A percentile compares a stretch with the other conserved stretches of the same genome.
These are phyloP conservation scores for Musa troglodytarum DNA, from an alignment of 176 grass and related monocot genomes.

Conservation along the genomic window DNA sequence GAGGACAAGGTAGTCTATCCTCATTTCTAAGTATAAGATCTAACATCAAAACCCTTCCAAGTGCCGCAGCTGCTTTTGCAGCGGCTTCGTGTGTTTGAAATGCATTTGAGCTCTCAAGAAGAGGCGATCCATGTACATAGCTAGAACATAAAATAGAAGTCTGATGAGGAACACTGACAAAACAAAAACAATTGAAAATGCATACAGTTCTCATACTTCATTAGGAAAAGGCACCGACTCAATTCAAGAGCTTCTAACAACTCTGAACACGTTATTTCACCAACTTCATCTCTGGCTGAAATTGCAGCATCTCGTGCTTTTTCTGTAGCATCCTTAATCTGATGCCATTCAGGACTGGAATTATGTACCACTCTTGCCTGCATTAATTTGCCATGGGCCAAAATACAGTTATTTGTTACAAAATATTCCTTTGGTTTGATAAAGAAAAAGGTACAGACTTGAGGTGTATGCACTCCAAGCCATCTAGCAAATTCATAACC, in stretches of 20 bases:
- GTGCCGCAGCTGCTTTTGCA: slow-evolving; percentile 41
- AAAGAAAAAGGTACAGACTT: slow-evolving; percentile 34
- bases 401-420: neutral
- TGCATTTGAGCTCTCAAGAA: slow-evolving; percentile 75
- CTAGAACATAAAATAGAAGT: slow-evolving; percentile 37
- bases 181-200: slow-evolving; percentile 9
- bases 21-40: slow-evolving; percentile 90
- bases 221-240: slow-evolving; percentile 89
- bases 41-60: slow-evolving; percentile 80
- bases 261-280: slow-evolving; percentile 84
- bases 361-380: slow-evolving; percentile 87
- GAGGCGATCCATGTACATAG: slow-evolving; percentile 87
- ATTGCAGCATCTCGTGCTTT: slow-evolving; percentile 48
- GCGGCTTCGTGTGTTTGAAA: slow-evolving; percentile 59
- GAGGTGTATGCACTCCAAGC: slow-evolving; percentile 71
- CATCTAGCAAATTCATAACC: slow-evolving; percentile 92
- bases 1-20: slow-evolving; percentile 79
- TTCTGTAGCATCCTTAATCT: slow-evolving; percentile 67
- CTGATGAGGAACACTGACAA: slow-evolving; percentile 4
- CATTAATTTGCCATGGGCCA: neutral
- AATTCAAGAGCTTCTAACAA: slow-evolving; percentile 94
- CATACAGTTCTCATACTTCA: slow-evolving; percentile 56
- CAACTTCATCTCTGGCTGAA: slow-evolving; percentile 58
- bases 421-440: neutral
- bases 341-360: slow-evolving; percentile 69